phyloP scores from a whole-genome alignment of 148 eudicot species.

The Camellia lanceoleosa region DNA sequence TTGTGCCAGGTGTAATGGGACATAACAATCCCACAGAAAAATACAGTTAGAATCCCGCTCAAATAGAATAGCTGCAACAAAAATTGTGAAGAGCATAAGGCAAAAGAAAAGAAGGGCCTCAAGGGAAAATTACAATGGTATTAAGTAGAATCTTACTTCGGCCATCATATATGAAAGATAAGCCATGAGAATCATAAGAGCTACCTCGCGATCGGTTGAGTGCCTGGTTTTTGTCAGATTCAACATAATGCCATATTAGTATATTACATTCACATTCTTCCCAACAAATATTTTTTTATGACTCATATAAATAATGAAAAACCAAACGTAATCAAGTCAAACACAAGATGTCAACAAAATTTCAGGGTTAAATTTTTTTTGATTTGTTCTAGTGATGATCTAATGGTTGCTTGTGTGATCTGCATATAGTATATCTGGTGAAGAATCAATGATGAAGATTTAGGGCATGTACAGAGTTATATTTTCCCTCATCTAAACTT shows the following conservation, averaged over 20 bases:
- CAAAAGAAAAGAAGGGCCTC: background rate
- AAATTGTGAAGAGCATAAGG: conserved; percentile 10
- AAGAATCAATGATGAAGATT: background rate
- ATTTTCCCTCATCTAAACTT: background rate
- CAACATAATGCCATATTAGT: background rate
- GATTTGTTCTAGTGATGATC: background rate
- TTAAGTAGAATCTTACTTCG: conserved; percentile 44
- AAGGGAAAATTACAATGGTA: background rate
- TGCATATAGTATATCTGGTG: background rate
- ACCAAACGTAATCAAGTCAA: conserved; percentile 2
- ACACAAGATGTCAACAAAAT: background rate
- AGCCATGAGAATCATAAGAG: conserved; percentile 88
- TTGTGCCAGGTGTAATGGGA: conserved; percentile 93
- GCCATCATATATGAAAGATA: conserved; percentile 83
- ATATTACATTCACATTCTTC: background rate
- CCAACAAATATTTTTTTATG: background rate
- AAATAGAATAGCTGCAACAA: conserved; percentile 62
- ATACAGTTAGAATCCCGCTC: conserved; percentile 87
- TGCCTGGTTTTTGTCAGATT: conserved; percentile 49
- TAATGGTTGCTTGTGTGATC: background rate
- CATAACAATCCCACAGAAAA: conserved; percentile 94
- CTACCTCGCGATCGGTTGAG: conserved; percentile 86
- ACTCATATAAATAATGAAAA: background rate
- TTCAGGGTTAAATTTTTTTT: background rate
- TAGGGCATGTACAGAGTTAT: background rate